phyloP scores from a whole-genome alignment of 1,139 yeast species.

The Taphrina communis region DNA sequence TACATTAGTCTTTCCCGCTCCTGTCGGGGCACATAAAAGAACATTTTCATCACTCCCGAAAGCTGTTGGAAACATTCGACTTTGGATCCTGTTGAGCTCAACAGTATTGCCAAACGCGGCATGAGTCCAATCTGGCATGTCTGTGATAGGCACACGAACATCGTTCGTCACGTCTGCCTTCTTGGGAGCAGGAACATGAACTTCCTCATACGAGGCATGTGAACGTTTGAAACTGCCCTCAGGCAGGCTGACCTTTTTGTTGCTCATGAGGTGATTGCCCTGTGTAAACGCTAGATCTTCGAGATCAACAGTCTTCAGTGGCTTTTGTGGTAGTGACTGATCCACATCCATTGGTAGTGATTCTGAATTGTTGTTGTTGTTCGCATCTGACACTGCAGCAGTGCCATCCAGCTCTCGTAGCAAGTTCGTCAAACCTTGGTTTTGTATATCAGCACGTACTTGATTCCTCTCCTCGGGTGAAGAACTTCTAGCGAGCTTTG shows the following conservation, averaged over 20 bases:
- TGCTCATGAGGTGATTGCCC: conserved; percentile 72
- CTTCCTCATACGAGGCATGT: conserved; percentile 79
- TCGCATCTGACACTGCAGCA: conserved; percentile 46
- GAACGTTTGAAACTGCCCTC: conserved; percentile 80
- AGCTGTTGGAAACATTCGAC: conserved; percentile 78
- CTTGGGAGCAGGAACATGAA: conserved; percentile 80
- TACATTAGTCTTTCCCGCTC: conserved; percentile 97
- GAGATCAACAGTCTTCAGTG: conserved; percentile 60
- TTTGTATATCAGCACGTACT: conserved; percentile 52
- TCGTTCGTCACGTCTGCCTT: conserved; percentile 54
- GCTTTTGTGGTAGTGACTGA: conserved; percentile 39
- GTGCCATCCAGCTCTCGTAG: conserved; percentile 49
- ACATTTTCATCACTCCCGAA: conserved; percentile 73
- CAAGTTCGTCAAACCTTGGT: conserved; percentile 51
- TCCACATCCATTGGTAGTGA: conserved; percentile 51
- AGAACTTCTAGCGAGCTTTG: conserved; percentile 55
- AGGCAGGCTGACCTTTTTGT: conserved; percentile 73
- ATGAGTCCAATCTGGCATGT: conserved; percentile 82
- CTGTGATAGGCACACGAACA: conserved; percentile 63
- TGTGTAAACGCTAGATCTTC: conserved; percentile 70
- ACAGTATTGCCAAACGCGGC: conserved; percentile 68
- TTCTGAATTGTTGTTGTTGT: conserved; percentile 46
- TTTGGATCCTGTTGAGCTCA: conserved; percentile 83
- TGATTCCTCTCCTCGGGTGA: conserved; percentile 52
- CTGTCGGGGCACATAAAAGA: conserved; percentile 94